Percentiles rank a stretch among this genome's conserved stretches.
Evolutionary conservation across 2,329 filamentous ascomycete genomes (phyloP).

Genomic region (Aureobasidium sp.): DNA sequence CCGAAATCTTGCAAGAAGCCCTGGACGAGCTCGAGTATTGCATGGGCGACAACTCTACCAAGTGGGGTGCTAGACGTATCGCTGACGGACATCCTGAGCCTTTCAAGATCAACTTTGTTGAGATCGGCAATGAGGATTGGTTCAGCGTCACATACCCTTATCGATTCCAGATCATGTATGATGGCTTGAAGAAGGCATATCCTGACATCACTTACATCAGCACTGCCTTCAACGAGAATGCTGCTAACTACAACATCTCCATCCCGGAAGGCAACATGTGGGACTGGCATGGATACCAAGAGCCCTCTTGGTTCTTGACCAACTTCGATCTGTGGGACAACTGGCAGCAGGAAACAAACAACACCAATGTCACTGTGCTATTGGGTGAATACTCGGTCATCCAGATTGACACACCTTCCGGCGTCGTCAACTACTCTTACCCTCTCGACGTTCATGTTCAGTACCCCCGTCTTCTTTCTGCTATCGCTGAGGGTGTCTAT

Average conservation of each 20-base stretch:
- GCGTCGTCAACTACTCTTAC: conserved; percentile 23
- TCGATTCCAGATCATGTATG: conserved; percentile 52
- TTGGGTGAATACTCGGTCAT: conserved; percentile 25
- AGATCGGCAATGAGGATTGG: conserved; percentile 62
- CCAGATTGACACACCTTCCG: conserved; percentile 25
- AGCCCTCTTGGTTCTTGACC: conserved; percentile 33
- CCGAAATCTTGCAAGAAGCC: conserved; percentile 48
- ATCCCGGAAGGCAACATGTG: conserved; percentile 30
- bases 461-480: conserved; percentile 25
- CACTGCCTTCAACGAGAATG: conserved; percentile 23
- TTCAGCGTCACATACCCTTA: conserved; percentile 32
- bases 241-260: conserved; percentile 27
- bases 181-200: conserved; percentile 50
- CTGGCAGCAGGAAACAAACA: conserved; percentile 23
- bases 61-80: conserved; percentile 52
- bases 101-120: conserved; percentile 53
- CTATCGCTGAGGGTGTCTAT: conserved; percentile 27
- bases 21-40: conserved; percentile 58
- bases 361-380: conserved; percentile 21
- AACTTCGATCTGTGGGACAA: conserved; percentile 39
- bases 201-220: conserved; percentile 49
- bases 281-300: conserved; percentile 40
- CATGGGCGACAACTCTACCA: conserved; percentile 44
- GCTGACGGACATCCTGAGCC: conserved; percentile 54
- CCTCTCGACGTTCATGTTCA: conserved; percentile 22